A percentile compares a stretch with the other conserved stretches of the same genome.
These are phyloP conservation scores for Vitis hybrid DNA, from an alignment of 177 flowering plant species.

Conservation along the genomic window DNA sequence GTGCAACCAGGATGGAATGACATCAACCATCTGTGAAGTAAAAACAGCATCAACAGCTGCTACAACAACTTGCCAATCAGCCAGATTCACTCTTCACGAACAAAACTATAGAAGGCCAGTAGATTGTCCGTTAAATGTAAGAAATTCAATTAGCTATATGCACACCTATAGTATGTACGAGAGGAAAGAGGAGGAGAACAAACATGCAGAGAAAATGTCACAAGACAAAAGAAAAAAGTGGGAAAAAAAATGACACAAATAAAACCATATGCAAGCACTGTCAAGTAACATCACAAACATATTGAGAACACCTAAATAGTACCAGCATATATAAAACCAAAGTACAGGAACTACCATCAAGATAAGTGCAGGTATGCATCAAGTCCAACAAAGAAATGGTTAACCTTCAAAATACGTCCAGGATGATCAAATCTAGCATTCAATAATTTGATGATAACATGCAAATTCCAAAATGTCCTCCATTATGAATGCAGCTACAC, in stretches of 20 bases:
- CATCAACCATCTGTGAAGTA: slow-evolving; percentile 26
- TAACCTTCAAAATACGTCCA: slow-evolving; percentile 25
- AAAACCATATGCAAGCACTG: background rate
- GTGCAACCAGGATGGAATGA: slow-evolving; percentile 21
- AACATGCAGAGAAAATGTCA: background rate
- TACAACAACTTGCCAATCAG: slow-evolving; percentile 34
- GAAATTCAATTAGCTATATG: slow-evolving; percentile 1
- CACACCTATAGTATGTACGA: background rate
- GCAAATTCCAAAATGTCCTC: slow-evolving; percentile 12
- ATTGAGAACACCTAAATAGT: background rate
- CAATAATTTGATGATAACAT: slow-evolving; percentile 16
- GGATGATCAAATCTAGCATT: slow-evolving; percentile 14
- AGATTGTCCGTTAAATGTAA: slow-evolving; percentile 30
- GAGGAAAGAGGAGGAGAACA: background rate
- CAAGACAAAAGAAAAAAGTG: too few relatives aligned
- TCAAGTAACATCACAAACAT: background rate
- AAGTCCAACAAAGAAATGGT: slow-evolving; percentile 9
- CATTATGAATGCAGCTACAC: slow-evolving; percentile 10
- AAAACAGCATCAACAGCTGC: slow-evolving; percentile 32
- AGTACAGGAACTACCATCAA: slow-evolving; percentile 5
- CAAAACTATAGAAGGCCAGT: slow-evolving; percentile 40
- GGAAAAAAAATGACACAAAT: background rate
- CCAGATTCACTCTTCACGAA: slow-evolving; percentile 36
- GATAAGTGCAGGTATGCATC: background rate
- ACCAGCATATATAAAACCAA: background rate